Percentiles rank a stretch among this genome's conserved stretches.
These are phyloP conservation scores for Hypoxylon sp. DNA, from an alignment of 2,329 filamentous ascomycete species.

Conservation along the genomic window DNA sequence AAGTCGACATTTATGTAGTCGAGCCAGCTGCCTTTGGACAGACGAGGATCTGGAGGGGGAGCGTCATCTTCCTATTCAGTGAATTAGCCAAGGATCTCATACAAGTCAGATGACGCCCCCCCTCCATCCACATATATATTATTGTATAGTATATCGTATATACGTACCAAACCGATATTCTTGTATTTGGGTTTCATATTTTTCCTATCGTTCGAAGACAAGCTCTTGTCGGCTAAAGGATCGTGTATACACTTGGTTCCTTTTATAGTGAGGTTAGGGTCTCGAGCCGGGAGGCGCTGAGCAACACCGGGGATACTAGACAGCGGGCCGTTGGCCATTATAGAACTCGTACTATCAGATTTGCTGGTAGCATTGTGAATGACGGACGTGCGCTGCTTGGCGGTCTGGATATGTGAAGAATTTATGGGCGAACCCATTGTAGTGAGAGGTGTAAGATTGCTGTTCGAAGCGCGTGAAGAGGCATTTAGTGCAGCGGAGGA, in stretches of 20 bases:
- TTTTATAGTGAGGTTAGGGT: slow-evolving; percentile 67
- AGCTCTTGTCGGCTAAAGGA: slow-evolving; percentile 60
- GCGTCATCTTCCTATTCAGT: slow-evolving; percentile 82
- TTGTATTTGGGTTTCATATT: slow-evolving; percentile 73
- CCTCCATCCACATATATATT: slow-evolving; percentile 56
- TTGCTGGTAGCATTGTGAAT: slow-evolving; percentile 62
- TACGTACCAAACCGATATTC: slow-evolving; percentile 78
- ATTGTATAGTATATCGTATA: slow-evolving; percentile 55
- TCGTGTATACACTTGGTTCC: slow-evolving; percentile 74
- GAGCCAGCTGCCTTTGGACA: slow-evolving; percentile 76
- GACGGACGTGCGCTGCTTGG: slow-evolving; percentile 70
- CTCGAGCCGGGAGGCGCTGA: slow-evolving; percentile 69
- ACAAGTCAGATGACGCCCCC: slow-evolving; percentile 74
- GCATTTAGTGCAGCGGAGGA: slow-evolving; percentile 60
- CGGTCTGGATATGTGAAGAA: slow-evolving; percentile 61
- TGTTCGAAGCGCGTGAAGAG: slow-evolving; percentile 59
- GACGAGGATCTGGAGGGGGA: slow-evolving; percentile 85
- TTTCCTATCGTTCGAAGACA: slow-evolving; percentile 69
- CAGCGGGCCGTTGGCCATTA: slow-evolving; percentile 52
- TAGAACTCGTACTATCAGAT: slow-evolving; percentile 55
- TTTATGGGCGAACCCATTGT: slow-evolving; percentile 67
- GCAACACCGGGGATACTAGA: slow-evolving; percentile 50
- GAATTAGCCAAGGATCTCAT: slow-evolving; percentile 70
- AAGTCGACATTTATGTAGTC: slow-evolving; percentile 79
- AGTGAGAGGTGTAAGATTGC: slow-evolving; percentile 67